phyloP scores from a whole-genome alignment of 2,329 filamentous ascomycete genomes.

The Ceratocystis diversiconidia region DNA sequence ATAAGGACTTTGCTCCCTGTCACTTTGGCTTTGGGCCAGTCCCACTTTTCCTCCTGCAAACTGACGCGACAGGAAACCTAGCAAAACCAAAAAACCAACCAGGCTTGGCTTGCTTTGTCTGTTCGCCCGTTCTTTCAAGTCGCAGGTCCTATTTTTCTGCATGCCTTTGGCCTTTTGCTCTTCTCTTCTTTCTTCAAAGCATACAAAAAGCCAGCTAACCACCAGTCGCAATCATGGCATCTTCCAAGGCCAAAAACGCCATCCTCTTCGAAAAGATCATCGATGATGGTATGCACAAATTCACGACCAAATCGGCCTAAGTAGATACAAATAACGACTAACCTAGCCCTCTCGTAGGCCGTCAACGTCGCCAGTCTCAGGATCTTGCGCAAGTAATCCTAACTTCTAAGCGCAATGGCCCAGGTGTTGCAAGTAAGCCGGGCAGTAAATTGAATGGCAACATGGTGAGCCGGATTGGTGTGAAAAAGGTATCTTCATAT shows the following conservation, averaged over 20 bases:
- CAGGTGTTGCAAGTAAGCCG: conserved; percentile 32
- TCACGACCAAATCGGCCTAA: background rate
- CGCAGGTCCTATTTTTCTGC: background rate
- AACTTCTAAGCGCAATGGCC: conserved; percentile 39
- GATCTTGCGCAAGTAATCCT: conserved; percentile 60
- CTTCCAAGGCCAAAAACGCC: conserved; percentile 31
- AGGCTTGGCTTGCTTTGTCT: background rate
- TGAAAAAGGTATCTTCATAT: conserved; percentile 46
- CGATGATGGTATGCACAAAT: conserved; percentile 31
- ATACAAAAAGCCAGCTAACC: background rate
- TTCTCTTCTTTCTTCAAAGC: background rate
- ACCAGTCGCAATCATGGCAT: background rate
- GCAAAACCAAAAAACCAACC: background rate
- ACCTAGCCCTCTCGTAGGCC: conserved; percentile 29
- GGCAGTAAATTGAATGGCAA: background rate
- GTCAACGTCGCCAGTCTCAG: conserved; percentile 57
- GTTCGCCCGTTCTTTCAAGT: background rate
- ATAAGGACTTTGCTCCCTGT: background rate
- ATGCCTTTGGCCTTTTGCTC: background rate
- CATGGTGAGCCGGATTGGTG: conserved; percentile 55
- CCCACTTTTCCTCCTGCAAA: background rate
- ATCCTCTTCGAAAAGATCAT: conserved; percentile 43
- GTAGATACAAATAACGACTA: background rate
- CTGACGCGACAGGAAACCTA: background rate
- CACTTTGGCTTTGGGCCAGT: background rate